Evolutionary conservation across 768 basidiomycete species (phyloP).

Genomic region (Tulasnella sp.): DNA sequence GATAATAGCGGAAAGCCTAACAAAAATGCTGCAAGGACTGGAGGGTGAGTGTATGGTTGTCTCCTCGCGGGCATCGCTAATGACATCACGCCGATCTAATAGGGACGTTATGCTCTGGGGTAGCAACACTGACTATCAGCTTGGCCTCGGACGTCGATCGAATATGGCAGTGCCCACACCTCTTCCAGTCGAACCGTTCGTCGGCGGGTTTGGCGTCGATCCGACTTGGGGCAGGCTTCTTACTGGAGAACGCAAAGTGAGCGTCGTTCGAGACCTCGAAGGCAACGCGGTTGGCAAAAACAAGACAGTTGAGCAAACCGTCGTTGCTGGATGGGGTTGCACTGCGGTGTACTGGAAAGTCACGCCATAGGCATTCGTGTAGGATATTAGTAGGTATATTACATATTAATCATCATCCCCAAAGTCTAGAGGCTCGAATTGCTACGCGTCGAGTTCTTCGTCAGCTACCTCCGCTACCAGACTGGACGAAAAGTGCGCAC

Average conservation of each 20-base stretch:
- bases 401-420: constrained; percentile 15
- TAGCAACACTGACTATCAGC: constrained; percentile 65
- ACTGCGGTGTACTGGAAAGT: constrained; percentile 69
- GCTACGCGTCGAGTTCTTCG: not conserved
- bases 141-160: constrained; percentile 68
- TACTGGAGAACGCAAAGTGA: constrained; percentile 51
- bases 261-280: constrained; percentile 54
- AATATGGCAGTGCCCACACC: constrained; percentile 53
- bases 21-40: constrained; percentile 44
- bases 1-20: constrained; percentile 42
- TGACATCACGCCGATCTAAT: not conserved
- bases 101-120: constrained; percentile 72
- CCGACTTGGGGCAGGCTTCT: constrained; percentile 49
- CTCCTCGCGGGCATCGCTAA: not conserved
- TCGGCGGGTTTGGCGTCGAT: constrained; percentile 37
- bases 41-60: constrained; percentile 18
- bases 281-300: constrained; percentile 59
- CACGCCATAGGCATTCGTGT: not conserved
- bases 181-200: constrained; percentile 33
- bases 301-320: constrained; percentile 61
- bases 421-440: constrained; percentile 17
- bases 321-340: constrained; percentile 58
- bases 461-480: not conserved
- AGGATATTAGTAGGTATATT: constrained; percentile 1
- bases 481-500: not conserved